These are phyloP conservation scores for Solanum aculeatissimum DNA, from an alignment of 305 asterid species.

Conservation along the genomic window DNA sequence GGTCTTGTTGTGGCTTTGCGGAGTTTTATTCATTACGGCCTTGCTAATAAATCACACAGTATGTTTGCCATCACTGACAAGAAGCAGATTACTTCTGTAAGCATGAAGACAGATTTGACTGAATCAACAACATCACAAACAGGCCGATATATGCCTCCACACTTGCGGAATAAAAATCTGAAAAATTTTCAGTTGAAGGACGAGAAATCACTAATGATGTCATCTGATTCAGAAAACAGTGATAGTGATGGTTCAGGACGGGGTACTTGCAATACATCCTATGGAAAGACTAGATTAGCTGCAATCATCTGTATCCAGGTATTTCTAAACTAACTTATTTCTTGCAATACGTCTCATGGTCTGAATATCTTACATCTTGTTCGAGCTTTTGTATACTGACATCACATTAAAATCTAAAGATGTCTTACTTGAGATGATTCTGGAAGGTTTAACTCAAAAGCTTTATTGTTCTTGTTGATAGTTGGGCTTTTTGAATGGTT, in stretches of 20 bases:
- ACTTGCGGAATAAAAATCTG: constrained; percentile 49
- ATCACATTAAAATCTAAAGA: neutral
- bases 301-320: constrained; percentile 90
- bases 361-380: neutral
- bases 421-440: neutral
- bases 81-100: constrained; percentile 25
- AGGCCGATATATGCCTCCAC: constrained; percentile 78
- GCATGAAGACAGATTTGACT: constrained; percentile 17
- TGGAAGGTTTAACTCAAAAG: neutral
- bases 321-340: constrained; percentile 17
- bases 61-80: constrained; percentile 25
- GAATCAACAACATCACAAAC: constrained; percentile 32
- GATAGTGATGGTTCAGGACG: constrained; percentile 64
- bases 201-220: constrained; percentile 27
- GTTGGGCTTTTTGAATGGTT: neutral
- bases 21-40: constrained; percentile 68
- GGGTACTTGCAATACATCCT: constrained; percentile 27
- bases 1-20: constrained; percentile 71
- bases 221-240: constrained; percentile 90
- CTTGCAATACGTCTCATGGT: neutral
- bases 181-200: constrained; percentile 23
- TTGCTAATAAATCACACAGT: constrained; percentile 34
- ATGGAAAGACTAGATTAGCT: constrained; percentile 64
- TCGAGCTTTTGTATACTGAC: neutral
- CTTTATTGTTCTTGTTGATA: neutral